Percentiles rank a stretch among this genome's conserved stretches.
Conservation (phyloP, 129 eudicot species). For the Gnaphalium uliginosum region DNA sequence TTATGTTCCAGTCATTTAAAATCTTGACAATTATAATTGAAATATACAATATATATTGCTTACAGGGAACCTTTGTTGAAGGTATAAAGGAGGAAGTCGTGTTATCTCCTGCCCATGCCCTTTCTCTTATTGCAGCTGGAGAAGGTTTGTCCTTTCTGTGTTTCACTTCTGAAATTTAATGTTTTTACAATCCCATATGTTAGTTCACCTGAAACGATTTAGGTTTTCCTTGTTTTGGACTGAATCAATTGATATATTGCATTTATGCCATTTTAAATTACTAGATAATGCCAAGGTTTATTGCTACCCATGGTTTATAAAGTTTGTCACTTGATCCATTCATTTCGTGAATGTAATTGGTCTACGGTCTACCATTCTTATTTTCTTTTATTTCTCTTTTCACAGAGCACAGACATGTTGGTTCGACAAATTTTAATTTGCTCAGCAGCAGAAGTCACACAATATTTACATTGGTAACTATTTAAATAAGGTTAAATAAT, state of each 20-base stretch:
- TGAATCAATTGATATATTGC: slow-evolving; percentile 17
- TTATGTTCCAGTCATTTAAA: slow-evolving; percentile 6
- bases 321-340: slow-evolving; percentile 6
- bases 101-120: slow-evolving; percentile 96
- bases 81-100: slow-evolving; percentile 97
- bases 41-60: slow-evolving; percentile 19
- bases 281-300: slow-evolving; percentile 8
- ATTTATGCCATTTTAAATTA: slow-evolving; percentile 1
- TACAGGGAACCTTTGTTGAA: slow-evolving; percentile 93
- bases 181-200: slow-evolving; percentile 5
- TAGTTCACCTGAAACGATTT: slow-evolving; percentile 12
- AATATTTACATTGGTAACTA: slow-evolving; percentile 87
- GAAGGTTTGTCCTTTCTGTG: slow-evolving; percentile 59
- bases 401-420: slow-evolving; percentile 99
- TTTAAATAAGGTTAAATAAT: slow-evolving; percentile 11
- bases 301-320: slow-evolving; percentile 1
- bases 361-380: slow-evolving; percentile 22
- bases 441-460: slow-evolving; percentile 99
- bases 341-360: slow-evolving; percentile 4
- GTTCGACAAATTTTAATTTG: slow-evolving; percentile 93
- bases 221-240: neutral
- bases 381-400: slow-evolving; percentile 26
- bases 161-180: slow-evolving; percentile 9
- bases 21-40: slow-evolving; percentile 18
- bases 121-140: slow-evolving; percentile 96